phyloP scores from a whole-genome alignment of 805 yeast genomes.

The Pichia thaimueangensis region DNA sequence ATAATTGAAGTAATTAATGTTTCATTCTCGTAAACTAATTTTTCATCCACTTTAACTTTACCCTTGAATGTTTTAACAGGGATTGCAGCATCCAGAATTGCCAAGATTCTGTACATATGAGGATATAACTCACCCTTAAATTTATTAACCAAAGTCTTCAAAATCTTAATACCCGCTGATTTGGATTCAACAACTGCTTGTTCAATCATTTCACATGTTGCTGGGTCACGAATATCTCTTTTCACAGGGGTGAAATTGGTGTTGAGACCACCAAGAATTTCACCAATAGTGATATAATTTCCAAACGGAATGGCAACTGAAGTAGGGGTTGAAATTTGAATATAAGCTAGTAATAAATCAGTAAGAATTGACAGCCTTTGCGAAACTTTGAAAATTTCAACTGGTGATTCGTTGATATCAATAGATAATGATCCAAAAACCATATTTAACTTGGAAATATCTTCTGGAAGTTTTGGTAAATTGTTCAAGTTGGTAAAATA shows the following conservation, averaged over 20 bases:
- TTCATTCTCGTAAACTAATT: constrained; percentile 24
- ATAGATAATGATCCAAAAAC: constrained; percentile 46
- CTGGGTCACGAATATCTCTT: constrained; percentile 52
- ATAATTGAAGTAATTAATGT: constrained; percentile 29
- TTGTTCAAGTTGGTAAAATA: constrained; percentile 33
- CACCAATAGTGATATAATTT: constrained; percentile 41
- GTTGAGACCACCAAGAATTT: constrained; percentile 50
- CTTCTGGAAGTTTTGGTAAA: constrained; percentile 33
- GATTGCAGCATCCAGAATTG: constrained; percentile 50
- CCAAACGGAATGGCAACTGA: constrained; percentile 57
- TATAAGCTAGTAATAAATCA: constrained; percentile 38
- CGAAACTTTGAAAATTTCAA: constrained; percentile 45
- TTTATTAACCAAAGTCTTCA: constrained; percentile 31
- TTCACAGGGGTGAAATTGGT: constrained; percentile 48
- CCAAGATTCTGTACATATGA: constrained; percentile 43
- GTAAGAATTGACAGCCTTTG: constrained; percentile 43
- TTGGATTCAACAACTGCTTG: constrained; percentile 41
- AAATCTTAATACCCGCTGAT: constrained; percentile 36
- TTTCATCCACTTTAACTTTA: constrained; percentile 35
- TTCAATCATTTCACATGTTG: constrained; percentile 38
- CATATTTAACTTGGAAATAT: constrained; percentile 15
- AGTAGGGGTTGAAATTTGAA: constrained; percentile 47
- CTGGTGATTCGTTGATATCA: constrained; percentile 49
- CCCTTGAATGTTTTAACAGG: constrained; percentile 43
- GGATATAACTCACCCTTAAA: constrained; percentile 37